Conservation (phyloP, 768 basidiomycete genomes). For the Dacryopinax spathularia region DNA sequence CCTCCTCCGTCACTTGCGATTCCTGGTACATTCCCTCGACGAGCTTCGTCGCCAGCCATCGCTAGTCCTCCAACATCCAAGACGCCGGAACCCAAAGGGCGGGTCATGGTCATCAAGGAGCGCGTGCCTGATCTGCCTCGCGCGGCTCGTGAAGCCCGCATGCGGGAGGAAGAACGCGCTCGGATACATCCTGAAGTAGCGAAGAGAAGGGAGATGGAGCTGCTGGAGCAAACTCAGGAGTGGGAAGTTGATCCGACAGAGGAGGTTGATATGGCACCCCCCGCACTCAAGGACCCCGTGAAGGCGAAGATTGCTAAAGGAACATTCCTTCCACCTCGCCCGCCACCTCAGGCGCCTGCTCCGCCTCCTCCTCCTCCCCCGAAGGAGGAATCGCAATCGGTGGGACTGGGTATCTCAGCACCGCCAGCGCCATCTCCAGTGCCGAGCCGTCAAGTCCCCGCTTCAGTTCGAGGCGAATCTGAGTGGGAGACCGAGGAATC, state of each 20-base stretch:
- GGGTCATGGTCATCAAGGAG: slow-evolving; percentile 74
- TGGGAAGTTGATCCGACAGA: slow-evolving; percentile 1
- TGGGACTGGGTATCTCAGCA: not conserved
- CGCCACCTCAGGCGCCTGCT: not conserved
- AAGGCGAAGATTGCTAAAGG: not conserved
- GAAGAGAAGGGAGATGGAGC: not conserved
- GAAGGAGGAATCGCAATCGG: not conserved
- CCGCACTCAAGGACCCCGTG: not conserved
- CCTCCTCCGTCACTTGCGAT: not conserved
- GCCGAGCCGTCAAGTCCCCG: not conserved
- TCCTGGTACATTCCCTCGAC: not conserved
- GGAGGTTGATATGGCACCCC: not conserved
- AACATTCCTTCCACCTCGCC: not conserved
- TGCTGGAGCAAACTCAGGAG: not conserved
- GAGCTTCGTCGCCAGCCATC: slow-evolving; percentile 9
- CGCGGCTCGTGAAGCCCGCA: slow-evolving; percentile 52
- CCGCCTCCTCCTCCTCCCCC: not conserved
- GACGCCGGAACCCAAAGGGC: slow-evolving; percentile 32
- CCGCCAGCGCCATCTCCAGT: not conserved
- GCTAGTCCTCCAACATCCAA: slow-evolving; percentile 26
- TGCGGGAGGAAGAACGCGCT: not conserved
- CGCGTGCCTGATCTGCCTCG: slow-evolving; percentile 54
- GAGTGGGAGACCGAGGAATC: slow-evolving; percentile 2
- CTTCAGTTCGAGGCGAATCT: not conserved
- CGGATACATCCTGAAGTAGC: not conserved